Evolutionary conservation across 371 early-diverging fungal genomes (phyloP), one percentile per base, ranked within the genome.

Genomic region (Smittium culicis): DNA sequence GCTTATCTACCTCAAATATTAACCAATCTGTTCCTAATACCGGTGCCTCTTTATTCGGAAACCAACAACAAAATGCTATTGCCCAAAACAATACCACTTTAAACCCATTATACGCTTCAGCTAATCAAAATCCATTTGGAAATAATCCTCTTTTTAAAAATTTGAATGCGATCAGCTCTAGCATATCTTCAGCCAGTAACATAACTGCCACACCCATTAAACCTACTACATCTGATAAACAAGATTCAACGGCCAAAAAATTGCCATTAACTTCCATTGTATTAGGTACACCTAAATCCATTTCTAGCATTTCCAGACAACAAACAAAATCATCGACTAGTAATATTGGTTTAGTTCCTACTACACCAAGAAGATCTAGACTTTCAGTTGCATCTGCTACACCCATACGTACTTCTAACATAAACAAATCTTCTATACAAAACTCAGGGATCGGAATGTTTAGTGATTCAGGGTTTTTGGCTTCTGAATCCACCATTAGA

Each of bases 361-460:
- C 34, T 25, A 62, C 62, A 2, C 62, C 62, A 62, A 30, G 62
- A 14, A 14, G 34, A 3, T 62, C 35, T 14, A 14, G 62, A 20
- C 3, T 35, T 2, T 34, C 34, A 8, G 32, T 29, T 3, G 16
- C 34, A 28, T 25, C 59, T 20, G 24, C 61, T 0, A 57, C 71
- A 14, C 57, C 69, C 17, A n/a, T 55, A 0, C 34, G 72, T n/a
- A 29, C 65, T 17, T 71, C 69, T 55, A 67, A 69, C 0, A 34
- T 45, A 2, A 8, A 33, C 2, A 20, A 59, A 55, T 27, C 58
- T 1, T 16, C 8, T 27, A 34, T 61, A 16, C 34, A 29, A 0
- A 31, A 66, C 16, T 45, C 63, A 3, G 33, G 64, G 1, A 58
- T 56, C 1, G 69, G 72, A 5, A 27, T 72, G 59, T 72, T 72